Base-by-base conservation (phyloP, 208 protist genomes). In the Wallacemonas collosoma region DNA sequence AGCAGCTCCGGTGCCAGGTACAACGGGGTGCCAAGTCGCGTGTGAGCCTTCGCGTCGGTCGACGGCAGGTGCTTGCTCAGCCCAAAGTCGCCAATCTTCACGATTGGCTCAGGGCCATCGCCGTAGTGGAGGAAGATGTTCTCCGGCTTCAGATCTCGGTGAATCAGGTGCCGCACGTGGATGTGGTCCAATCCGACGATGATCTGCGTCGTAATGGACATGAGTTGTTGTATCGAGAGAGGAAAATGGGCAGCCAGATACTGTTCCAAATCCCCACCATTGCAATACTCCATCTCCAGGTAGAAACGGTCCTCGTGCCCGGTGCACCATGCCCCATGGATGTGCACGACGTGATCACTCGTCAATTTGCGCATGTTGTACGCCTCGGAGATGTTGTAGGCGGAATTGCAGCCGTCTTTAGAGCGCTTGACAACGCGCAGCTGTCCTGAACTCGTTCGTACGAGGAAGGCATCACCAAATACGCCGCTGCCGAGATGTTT, bases 1-100 rank as follows among this genome's bases (percentile, higher is more conserved):
- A 89, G 17, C 38, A 88, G 60, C 64, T 95, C 90, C 9, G 90
- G 90, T 14, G 87, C 80, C 47, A 89, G 57, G 68, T 89, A 93
- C 8, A 85, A 35, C 8, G 87, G 80, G 9, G 90, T 95, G 38
- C 90, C 90, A 35, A 89, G 65, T 14, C 71, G 64, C 35, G 87
- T 86, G 3, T 63, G 39, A 47, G 76, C 77, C 14, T 68, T 72
- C 39, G 69, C 80, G 11, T 84, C 81, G 14, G 72, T 80, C 58
- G 72, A 70, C 26, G 57, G 14, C 43, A 91, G 26, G 4, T 62
- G 61, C 44, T 78, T 86, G 35, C 76, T 77, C 3, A 87, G 71
- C 1, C 90, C 90, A 77, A 91, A 95, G 72, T 95, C 90, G 43
- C 75, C 87, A 67, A 95, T 87, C 71, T 93, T 95, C 67, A 86